Percentiles rank a stretch among this genome's conserved stretches.
Evolutionary conservation across 2,329 filamentous ascomycete genomes (phyloP).

Genomic region (Fusarium pseudonygamai): DNA sequence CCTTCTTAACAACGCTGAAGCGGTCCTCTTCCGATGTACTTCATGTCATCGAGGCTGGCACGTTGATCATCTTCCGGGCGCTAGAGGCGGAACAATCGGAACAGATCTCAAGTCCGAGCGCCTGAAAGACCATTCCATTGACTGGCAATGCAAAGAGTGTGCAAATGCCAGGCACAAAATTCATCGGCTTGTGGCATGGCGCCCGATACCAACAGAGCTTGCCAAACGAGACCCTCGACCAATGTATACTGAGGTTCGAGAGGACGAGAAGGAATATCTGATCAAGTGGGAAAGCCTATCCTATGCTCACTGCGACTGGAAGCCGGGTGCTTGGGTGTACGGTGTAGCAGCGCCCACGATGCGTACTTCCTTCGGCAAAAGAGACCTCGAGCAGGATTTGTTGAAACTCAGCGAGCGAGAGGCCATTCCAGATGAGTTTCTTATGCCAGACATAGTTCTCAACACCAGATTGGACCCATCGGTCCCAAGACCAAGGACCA

Average conservation of each 20-base stretch:
- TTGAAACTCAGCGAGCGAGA: constrained; percentile 76
- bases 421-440: constrained; percentile 86
- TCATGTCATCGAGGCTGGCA: constrained; percentile 84
- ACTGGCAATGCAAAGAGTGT: constrained; percentile 87
- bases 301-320: constrained; percentile 86
- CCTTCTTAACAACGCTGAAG: constrained; percentile 78
- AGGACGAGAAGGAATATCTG: constrained; percentile 87
- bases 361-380: constrained; percentile 80
- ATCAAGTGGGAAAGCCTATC: constrained; percentile 87
- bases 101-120: constrained; percentile 57
- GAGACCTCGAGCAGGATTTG: constrained; percentile 66
- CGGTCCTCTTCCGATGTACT: constrained; percentile 84
- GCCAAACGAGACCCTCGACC: constrained; percentile 9
- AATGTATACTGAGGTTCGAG: constrained; percentile 56
- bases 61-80: constrained; percentile 78
- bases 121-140: constrained; percentile 75
- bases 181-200: constrained; percentile 86
- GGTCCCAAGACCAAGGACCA: constrained; percentile 63
- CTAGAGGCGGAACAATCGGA: constrained; percentile 46
- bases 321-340: constrained; percentile 88
- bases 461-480: constrained; percentile 68
- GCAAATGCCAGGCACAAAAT: constrained; percentile 72
- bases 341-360: constrained; percentile 71
- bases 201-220: constrained; percentile 61
- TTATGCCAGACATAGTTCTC: constrained; percentile 90